Evolutionary conservation across 208 protist genomes (phyloP).

Genomic region (Wallacemonas collosoma): DNA sequence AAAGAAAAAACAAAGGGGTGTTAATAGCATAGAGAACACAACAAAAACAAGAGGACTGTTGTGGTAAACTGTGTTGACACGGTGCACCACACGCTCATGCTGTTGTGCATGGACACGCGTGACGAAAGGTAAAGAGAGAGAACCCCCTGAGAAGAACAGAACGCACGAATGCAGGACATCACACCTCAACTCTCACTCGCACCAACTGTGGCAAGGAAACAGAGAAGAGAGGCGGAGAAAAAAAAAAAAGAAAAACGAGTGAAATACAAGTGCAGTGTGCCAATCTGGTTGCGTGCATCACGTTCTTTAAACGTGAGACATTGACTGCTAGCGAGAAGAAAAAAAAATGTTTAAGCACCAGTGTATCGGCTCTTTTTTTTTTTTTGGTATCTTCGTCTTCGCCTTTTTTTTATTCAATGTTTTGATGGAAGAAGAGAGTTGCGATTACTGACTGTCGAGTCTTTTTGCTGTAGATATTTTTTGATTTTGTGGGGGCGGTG

Average conservation of each 20-base stretch:
- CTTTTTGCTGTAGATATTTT: no score
- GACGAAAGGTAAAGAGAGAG: neutral
- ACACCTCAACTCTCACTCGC: neutral
- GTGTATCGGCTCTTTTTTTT: neutral
- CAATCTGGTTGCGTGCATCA: no score
- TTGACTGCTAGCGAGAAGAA: constrained; percentile 18
- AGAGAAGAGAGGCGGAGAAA: constrained; percentile 7
- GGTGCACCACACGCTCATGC: neutral
- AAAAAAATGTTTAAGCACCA: neutral
- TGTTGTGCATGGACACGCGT: neutral
- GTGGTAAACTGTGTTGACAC: no score
- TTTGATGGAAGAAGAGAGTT: neutral
- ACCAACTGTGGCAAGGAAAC: neutral
- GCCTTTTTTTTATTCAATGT: neutral
- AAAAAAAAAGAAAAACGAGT: constrained; percentile 15
- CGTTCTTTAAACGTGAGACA: neutral
- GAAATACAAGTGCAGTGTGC: constrained; percentile 9
- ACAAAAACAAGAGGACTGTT: no score
- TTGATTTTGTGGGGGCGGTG: no score
- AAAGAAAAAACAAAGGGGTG: no score
- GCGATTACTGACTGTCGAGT: no score
- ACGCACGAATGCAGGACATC: no score
- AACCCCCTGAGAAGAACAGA: neutral
- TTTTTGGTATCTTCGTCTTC: constrained; percentile 21
- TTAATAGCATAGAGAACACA: no score